These are phyloP conservation scores for Tuber magnatum DNA, from an alignment of 495 filamentous ascomycete species.

Conservation along the genomic window DNA sequence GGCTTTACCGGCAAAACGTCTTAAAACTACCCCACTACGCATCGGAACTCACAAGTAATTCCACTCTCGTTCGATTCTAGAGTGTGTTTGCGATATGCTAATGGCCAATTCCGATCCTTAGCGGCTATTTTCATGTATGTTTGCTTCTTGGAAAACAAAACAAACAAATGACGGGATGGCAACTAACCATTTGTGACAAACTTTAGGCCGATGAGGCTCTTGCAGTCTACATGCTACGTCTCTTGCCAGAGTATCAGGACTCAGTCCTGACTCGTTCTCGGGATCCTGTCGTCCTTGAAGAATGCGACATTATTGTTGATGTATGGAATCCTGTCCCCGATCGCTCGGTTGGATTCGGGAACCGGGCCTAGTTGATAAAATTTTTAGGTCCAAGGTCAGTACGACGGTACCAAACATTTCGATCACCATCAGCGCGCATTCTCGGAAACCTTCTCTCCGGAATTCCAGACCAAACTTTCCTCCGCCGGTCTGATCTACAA, in stretches of 20 bases:
- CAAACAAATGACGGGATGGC: constrained; percentile 6
- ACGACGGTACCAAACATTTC: constrained; percentile 73
- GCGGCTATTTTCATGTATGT: constrained; percentile 80
- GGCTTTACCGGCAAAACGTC: constrained; percentile 55
- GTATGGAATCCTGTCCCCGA: constrained; percentile 50
- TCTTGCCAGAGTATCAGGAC: constrained; percentile 69
- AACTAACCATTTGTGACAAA: not conserved
- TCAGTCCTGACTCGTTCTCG: constrained; percentile 78
- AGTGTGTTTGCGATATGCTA: not conserved
- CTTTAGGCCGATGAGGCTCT: constrained; percentile 80
- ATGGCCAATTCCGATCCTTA: constrained; percentile 35
- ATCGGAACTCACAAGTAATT: constrained; percentile 81
- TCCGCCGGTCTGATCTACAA: constrained; percentile 90
- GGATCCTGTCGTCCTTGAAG: constrained; percentile 66
- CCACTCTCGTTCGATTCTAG: not conserved
- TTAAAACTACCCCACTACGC: constrained; percentile 57
- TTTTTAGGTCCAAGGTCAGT: constrained; percentile 54
- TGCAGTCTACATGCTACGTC: constrained; percentile 91
- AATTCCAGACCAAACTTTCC: constrained; percentile 75
- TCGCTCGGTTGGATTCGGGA: not conserved
- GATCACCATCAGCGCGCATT: constrained; percentile 98
- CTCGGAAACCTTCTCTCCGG: constrained; percentile 66
- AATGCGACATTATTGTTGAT: constrained; percentile 91
- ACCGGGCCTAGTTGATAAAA: not conserved
- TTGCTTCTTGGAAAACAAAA: not conserved